Evolutionary conservation across 2,329 filamentous ascomycete genomes (phyloP).

Genomic region (Cytospora paraplurivora): DNA sequence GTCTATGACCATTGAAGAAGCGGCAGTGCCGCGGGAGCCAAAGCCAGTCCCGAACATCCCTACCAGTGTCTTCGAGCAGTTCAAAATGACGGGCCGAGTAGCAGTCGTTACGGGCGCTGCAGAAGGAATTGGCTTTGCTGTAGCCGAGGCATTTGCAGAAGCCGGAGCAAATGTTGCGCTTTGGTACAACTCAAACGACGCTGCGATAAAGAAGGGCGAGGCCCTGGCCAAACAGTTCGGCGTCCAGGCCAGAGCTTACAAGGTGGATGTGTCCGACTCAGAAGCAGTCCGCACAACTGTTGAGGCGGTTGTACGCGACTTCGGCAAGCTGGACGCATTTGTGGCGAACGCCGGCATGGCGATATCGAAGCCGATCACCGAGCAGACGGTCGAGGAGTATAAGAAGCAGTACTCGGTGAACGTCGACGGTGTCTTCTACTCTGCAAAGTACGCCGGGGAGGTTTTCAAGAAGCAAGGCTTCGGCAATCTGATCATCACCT

Average conservation of each 20-base stretch:
- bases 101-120: conserved; percentile 49
- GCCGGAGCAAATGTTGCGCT: conserved; percentile 46
- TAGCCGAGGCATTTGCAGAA: conserved; percentile 49
- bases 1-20: conserved; percentile 43
- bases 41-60: conserved; percentile 43
- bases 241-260: conserved; percentile 45
- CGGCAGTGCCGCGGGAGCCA: conserved; percentile 39
- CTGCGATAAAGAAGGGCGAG: conserved; percentile 38
- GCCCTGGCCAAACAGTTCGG: conserved; percentile 43
- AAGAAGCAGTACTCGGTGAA: conserved; percentile 56
- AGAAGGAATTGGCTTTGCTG: conserved; percentile 48
- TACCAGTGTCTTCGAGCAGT: conserved; percentile 48
- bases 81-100: conserved; percentile 45
- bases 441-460: conserved; percentile 47
- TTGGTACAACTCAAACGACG: conserved; percentile 40
- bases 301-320: conserved; percentile 40
- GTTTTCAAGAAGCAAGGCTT: conserved; percentile 47
- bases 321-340: conserved; percentile 47
- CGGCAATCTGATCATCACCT: conserved; percentile 55
- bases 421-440: conserved; percentile 51
- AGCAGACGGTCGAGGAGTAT: conserved; percentile 55
- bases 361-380: conserved; percentile 57
- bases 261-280: conserved; percentile 48
- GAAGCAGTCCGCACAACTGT: conserved; percentile 40
- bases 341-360: conserved; percentile 51